Conservation (phyloP, 108 stramenopile species). For the Craspedostauros australis region DNA sequence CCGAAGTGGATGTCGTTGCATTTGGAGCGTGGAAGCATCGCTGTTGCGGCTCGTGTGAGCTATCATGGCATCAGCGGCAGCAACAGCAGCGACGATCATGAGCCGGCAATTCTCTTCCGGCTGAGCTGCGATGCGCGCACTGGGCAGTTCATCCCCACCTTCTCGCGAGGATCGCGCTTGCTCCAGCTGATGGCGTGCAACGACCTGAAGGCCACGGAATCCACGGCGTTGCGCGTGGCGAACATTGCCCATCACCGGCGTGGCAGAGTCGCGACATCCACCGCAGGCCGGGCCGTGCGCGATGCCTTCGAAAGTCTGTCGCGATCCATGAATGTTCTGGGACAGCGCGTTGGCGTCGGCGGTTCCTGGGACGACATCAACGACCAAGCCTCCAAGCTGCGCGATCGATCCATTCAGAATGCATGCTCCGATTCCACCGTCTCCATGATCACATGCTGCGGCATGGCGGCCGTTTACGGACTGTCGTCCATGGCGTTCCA, state of each 20-base stretch:
- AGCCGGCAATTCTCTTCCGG: constrained; percentile 64
- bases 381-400: constrained; percentile 39
- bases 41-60: constrained; percentile 54
- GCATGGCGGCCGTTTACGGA: constrained; percentile 74
- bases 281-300: constrained; percentile 60
- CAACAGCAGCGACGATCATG: constrained; percentile 2
- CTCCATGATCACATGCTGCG: constrained; percentile 68
- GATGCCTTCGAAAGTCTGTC: constrained; percentile 75
- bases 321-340: constrained; percentile 79
- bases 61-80: constrained; percentile 17
- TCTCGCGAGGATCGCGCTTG: constrained; percentile 49
- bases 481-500: constrained; percentile 60
- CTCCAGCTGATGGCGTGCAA: constrained; percentile 69
- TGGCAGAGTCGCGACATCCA: constrained; percentile 26
- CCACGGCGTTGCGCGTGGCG: constrained; percentile 53
- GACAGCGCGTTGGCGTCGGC: constrained; percentile 75
- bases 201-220: constrained; percentile 50
- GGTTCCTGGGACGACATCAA: constrained; percentile 74
- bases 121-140: constrained; percentile 75
- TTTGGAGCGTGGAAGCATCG: constrained; percentile 69
- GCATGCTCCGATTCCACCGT: constrained; percentile 64
- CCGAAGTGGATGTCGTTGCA: constrained; percentile 72
- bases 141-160: constrained; percentile 63
- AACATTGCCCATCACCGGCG: constrained; percentile 30
- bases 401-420: constrained; percentile 61